Evolutionary conservation across 257 asterid genomes (phyloP).

Genomic region (Cordia subcordata): DNA sequence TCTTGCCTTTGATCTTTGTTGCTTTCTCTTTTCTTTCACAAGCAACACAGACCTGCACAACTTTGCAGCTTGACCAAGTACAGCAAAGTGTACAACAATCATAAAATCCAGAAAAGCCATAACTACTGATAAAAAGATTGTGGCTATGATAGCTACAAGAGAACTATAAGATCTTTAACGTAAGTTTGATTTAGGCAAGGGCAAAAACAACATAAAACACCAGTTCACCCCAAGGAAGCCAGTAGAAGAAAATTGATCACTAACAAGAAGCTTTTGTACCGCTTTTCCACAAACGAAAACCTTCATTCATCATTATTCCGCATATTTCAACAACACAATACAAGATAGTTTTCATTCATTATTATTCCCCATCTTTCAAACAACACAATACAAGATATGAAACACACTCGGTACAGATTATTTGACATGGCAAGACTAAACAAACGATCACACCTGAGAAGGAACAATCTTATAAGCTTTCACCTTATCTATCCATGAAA

Average conservation of each 20-base stretch:
- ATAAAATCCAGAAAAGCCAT: too few relatives aligned
- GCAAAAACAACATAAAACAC: too few relatives aligned
- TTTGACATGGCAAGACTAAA: not conserved
- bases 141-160: too few relatives aligned
- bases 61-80: too few relatives aligned
- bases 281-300: not conserved
- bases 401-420: not conserved
- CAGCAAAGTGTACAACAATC: too few relatives aligned
- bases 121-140: too few relatives aligned
- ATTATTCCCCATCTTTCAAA: not conserved
- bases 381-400: not conserved
- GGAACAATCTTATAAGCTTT: constrained; percentile 84
- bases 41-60: too few relatives aligned
- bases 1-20: too few relatives aligned
- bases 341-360: not conserved
- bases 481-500: constrained; percentile 81
- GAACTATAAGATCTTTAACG: too few relatives aligned
- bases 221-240: not conserved
- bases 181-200: too few relatives aligned
- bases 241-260: not conserved
- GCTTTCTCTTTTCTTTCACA: too few relatives aligned
- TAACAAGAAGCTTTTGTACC: not conserved
- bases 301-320: not conserved
- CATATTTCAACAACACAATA: not conserved
- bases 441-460: constrained; percentile 12